A percentile compares a stretch with the other conserved stretches of the same genome.
Evolutionary conservation across 306 rosid species (phyloP).

Genomic region (Nissolia schottii): DNA sequence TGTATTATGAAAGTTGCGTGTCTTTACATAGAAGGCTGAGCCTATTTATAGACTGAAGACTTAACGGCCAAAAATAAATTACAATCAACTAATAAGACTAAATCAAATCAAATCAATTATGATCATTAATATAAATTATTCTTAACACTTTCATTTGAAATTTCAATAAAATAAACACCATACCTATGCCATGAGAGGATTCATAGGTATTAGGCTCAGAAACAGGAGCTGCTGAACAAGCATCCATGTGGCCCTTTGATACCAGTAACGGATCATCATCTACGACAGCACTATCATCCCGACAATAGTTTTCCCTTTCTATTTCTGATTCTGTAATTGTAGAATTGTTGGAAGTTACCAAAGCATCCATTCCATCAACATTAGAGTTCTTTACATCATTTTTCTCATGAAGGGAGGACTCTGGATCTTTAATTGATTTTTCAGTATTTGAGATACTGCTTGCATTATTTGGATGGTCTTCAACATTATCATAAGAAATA

Average conservation of each 20-base stretch:
- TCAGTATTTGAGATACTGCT: constrained; percentile 38
- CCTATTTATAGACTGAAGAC: too few relatives aligned
- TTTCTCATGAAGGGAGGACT: constrained; percentile 42
- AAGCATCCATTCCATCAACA: constrained; percentile 34
- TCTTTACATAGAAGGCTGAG: too few relatives aligned
- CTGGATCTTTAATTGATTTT: constrained; percentile 26
- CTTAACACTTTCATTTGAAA: not conserved
- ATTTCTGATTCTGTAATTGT: constrained; percentile 37
- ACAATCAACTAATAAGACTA: too few relatives aligned
- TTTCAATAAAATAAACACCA: constrained; percentile 19
- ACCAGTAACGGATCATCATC: constrained; percentile 37
- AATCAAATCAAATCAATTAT: too few relatives aligned
- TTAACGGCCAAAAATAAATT: too few relatives aligned
- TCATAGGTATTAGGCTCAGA: constrained; percentile 40
- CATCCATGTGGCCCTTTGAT: constrained; percentile 35
- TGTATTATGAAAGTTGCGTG: too few relatives aligned
- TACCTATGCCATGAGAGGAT: constrained; percentile 50
- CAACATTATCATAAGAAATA: constrained; percentile 30
- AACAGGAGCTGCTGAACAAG: constrained; percentile 38
- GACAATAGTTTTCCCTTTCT: constrained; percentile 35
- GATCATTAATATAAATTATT: too few relatives aligned
- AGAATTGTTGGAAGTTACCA: constrained; percentile 31
- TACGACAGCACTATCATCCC: constrained; percentile 21
- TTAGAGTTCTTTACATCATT: constrained; percentile 17
- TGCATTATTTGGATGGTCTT: constrained; percentile 33